Evolutionary conservation across 2,329 filamentous ascomycete species (phyloP), one percentile per base, ranked within the genome.

Genomic region (Botrytis cinerea): DNA sequence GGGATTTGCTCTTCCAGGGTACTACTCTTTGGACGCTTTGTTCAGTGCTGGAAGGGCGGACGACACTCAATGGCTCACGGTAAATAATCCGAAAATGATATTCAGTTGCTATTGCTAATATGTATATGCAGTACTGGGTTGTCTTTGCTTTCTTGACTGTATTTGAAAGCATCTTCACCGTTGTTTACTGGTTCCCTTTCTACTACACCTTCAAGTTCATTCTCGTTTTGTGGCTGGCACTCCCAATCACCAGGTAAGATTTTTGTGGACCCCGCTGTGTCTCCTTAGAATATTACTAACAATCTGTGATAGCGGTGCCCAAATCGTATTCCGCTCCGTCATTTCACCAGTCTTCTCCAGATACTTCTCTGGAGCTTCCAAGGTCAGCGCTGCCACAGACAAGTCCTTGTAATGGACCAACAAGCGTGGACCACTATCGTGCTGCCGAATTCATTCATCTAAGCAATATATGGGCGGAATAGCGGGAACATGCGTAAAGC

Each of bases 141-240:
- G 92, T 93, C 75, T 96, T 93, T 81, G 86, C 93, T 72, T 91
- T 93, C 84, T 90, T 96, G 84, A 94, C 92, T 85, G 92, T 96
- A 68, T 82, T 94, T 79, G 93, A 97, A 88, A 94, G 92, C 83
- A 88, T 92, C 75, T 85, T 97, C 81, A 94, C 88, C 84, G 92
- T 94, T 76, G 92, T 95, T 76, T 96, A 96, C 89, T 97, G 93
- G 93, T 94, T 97, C 87, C 92, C 96, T 82, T 99, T 99, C 87
- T 99, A 99, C 92, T 99, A 93, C 86, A 95, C 95, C 83, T 98
- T 99, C 92, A 99, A 99, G 90, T 98, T 99, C 83, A 87, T 97
- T 82, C 92, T 98, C 83, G 89, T 98, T 80, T 91, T 99, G 83
- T 99, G 96, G 96, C 94, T 99, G 86, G 91, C 95, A 80, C 94